Percentiles rank a stretch among this genome's conserved stretches.
These are phyloP conservation scores for Pouteria campechiana DNA, from an alignment of 179 eudicot species.

Conservation along the genomic window DNA sequence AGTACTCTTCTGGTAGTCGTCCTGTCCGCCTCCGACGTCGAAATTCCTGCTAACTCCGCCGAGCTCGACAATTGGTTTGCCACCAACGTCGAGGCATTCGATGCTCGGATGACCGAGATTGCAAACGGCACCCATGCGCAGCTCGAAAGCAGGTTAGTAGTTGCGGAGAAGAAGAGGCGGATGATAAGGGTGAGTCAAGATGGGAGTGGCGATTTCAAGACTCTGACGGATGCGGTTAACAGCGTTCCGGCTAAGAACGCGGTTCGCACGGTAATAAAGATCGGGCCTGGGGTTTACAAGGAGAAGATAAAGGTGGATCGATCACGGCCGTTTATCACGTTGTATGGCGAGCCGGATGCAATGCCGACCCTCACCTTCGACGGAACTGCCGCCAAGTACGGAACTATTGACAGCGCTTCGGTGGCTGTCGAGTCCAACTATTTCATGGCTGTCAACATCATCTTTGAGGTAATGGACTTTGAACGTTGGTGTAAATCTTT, in stretches of 20 bases:
- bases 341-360: slow-evolving; percentile 54
- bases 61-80: slow-evolving; percentile 29
- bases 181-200: slow-evolving; percentile 33
- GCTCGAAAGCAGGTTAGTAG: slow-evolving; percentile 26
- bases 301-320: slow-evolving; percentile 43
- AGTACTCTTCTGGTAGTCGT: too few relatives aligned
- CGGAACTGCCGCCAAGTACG: slow-evolving; percentile 43
- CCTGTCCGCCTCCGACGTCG: neutral
- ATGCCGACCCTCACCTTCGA: slow-evolving; percentile 38
- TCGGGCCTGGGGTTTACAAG: slow-evolving; percentile 56
- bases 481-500: too few relatives aligned
- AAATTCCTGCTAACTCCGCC: slow-evolving; percentile 18
- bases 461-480: slow-evolving; percentile 41
- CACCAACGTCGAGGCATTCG: slow-evolving; percentile 2
- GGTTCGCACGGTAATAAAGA: slow-evolving; percentile 27
- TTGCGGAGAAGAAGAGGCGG: slow-evolving; percentile 19
- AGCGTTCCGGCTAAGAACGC: slow-evolving; percentile 31
- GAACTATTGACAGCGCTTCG: slow-evolving; percentile 53
- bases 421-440: slow-evolving; percentile 49
- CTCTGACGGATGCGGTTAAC: slow-evolving; percentile 39
- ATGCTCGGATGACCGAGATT: slow-evolving; percentile 1
- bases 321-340: slow-evolving; percentile 39
- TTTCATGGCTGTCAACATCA: slow-evolving; percentile 40
- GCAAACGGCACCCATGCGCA: slow-evolving; percentile 1
- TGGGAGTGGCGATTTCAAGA: slow-evolving; percentile 47